These are phyloP conservation scores for Botrytis medusae DNA, from an alignment of 2,329 filamentous ascomycete genomes.

Conservation along the genomic window DNA sequence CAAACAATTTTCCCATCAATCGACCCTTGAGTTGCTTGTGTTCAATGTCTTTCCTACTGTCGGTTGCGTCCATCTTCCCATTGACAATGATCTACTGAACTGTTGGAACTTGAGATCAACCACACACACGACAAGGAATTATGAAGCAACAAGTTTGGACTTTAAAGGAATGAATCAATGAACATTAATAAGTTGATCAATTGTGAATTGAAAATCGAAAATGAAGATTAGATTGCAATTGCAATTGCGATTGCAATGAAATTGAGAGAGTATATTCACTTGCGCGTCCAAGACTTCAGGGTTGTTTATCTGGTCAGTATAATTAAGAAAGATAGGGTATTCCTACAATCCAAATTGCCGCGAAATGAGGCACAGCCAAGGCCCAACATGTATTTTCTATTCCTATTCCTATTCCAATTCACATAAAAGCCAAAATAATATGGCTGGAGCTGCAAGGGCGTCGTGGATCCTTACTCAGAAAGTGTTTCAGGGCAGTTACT, in stretches of 20 bases:
- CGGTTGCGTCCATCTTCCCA: slow-evolving; percentile 21
- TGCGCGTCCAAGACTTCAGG: not conserved
- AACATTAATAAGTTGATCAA: slow-evolving; percentile 1
- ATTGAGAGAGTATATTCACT: slow-evolving; percentile 2
- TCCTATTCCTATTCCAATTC: not conserved
- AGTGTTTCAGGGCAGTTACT: slow-evolving; percentile 14
- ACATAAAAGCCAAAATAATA: not conserved
- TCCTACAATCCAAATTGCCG: slow-evolving; percentile 13
- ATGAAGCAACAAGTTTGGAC: not conserved
- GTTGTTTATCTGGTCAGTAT: slow-evolving; percentile 6
- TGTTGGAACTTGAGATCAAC: slow-evolving; percentile 1
- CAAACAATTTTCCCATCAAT: slow-evolving; percentile 55
- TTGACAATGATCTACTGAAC: slow-evolving; percentile 4
- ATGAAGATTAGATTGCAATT: not conserved
- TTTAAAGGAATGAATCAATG: not conserved
- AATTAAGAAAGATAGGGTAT: slow-evolving; percentile 15
- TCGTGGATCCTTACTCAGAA: slow-evolving; percentile 20
- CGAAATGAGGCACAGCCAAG: slow-evolving; percentile 14
- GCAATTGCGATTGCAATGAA: not conserved
- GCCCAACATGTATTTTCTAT: not conserved
- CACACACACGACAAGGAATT: slow-evolving; percentile 12
- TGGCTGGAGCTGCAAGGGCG: slow-evolving; percentile 5
- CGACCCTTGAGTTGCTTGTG: slow-evolving; percentile 41
- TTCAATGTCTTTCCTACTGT: slow-evolving; percentile 34
- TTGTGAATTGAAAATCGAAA: not conserved